Base-by-base conservation (phyloP, 306 rosid genomes). In the Pterocarpus macrocarpus region DNA sequence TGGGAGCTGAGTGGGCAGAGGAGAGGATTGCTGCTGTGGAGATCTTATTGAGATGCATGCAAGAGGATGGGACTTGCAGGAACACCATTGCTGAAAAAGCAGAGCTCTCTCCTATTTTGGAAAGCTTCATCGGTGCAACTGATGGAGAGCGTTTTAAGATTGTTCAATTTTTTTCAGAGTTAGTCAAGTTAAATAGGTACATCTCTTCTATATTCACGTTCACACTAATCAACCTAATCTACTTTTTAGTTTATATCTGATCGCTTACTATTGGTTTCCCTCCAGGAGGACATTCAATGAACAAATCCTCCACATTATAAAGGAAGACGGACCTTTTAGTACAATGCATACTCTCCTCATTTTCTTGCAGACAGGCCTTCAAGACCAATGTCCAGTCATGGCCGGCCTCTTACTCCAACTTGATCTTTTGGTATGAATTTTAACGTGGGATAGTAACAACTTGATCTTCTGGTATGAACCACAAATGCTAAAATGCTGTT, bases 321-420 rank as follows among this genome's bases (percentile, higher is more conserved):
- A 93, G 85, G 96, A 93, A 78, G 97, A 85, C 87, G 97, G 99
- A 39, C 80, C 86, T 56, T 89, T 88, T 71, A 95, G 95, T 81
- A 88, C 99, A 76, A 91, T 95, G 99, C 99, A 95, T 81, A 79
- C 89, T 55, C 92, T 95, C 72, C 92, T 95, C 69, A 80, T 86
- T 81, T 89, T 84, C 87, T 86, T 95, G 61, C 98, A 95, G 87
- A 89, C 89, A 36, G 91, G 94, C 43, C 83, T 14, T 74, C 89
- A 79, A 64, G 94, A 91, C 5, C 92, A 90, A 75, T 80, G 91
- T 81, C 97, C 99, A 56, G 86, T 83, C 52, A 92, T 93, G 82
- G 99, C 99, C 16, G 92, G 99, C 74, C 93, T 95, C 30, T 80
- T 95, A 28, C 97, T 95, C 73, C 95, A 95, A 84, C 97, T 95